Evolutionary conservation across 2,329 filamentous ascomycete genomes (phyloP).

Genomic region (Colletotrichum liriopes): DNA sequence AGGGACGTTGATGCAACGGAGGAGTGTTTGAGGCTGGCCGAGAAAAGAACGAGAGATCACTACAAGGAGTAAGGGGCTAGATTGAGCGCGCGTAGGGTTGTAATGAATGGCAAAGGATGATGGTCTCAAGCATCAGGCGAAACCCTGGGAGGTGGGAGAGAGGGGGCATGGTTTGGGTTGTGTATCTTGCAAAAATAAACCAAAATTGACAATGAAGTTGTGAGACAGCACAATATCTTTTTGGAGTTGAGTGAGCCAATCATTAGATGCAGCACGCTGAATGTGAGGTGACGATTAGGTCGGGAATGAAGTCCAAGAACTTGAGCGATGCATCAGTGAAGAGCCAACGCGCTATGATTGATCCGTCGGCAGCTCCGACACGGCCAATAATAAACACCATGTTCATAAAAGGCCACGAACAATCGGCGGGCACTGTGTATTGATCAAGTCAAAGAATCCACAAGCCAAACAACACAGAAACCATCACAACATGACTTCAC

Average conservation of each 20-base stretch:
- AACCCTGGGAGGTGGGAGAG: neutral
- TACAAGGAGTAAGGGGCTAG: neutral
- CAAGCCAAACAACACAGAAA: neutral
- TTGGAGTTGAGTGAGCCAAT: neutral
- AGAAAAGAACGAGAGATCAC: constrained; percentile 1
- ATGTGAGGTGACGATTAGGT: neutral
- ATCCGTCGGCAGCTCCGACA: neutral
- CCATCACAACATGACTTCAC: neutral
- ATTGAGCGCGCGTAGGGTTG: neutral
- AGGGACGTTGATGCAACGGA: constrained; percentile 57
- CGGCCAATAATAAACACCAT: neutral
- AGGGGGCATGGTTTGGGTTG: neutral
- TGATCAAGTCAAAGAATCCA: neutral
- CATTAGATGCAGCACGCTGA: neutral
- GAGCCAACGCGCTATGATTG: neutral
- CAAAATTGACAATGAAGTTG: neutral
- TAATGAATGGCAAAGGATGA: neutral
- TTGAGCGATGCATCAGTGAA: neutral
- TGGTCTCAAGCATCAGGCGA: neutral
- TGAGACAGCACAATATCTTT: too few species aligned
- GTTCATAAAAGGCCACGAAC: neutral
- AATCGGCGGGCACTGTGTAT: neutral
- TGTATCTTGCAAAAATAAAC: neutral
- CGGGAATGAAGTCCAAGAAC: neutral
- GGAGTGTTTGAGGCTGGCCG: constrained; percentile 1